A percentile compares a stretch with the other conserved stretches of the same genome.
phyloP scores from a whole-genome alignment of 306 rosid species.

The Ormosia semicastrata region DNA sequence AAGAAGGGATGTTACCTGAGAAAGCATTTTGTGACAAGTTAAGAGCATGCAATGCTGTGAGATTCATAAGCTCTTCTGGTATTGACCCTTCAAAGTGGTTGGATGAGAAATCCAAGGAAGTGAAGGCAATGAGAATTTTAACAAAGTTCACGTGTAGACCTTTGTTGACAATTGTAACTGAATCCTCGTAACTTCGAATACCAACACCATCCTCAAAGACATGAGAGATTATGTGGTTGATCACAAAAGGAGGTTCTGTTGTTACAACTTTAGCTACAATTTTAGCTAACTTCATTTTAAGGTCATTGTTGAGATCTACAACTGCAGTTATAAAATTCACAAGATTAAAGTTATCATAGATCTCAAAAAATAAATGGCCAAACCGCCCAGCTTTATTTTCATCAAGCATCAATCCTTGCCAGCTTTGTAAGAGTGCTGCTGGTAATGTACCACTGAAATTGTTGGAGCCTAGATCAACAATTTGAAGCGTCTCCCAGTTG shows the following conservation, averaged over 20 bases:
- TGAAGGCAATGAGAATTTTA: constrained; percentile 3
- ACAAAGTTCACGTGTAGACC: neutral
- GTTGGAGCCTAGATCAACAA: too few relatives aligned
- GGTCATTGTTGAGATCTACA: neutral
- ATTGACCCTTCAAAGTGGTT: neutral
- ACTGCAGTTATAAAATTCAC: neutral
- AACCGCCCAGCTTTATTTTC: too few relatives aligned
- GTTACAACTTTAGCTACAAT: neutral
- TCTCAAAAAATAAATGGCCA: too few relatives aligned
- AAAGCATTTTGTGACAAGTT: too few relatives aligned
- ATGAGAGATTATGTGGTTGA: neutral
- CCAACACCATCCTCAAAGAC: neutral
- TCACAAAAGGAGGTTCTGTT: neutral
- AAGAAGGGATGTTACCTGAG: too few relatives aligned
- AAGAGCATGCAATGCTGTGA: too few relatives aligned
- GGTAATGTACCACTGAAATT: too few relatives aligned
- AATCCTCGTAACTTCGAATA: neutral
- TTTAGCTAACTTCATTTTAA: too few relatives aligned
- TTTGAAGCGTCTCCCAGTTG: too few relatives aligned
- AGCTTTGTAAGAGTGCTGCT: too few relatives aligned
- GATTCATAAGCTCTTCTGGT: neutral
- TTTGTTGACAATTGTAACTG: constrained; percentile 6
- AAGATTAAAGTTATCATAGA: neutral
- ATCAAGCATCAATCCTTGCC: too few relatives aligned
- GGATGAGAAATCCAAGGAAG: constrained; percentile 7